Evolutionary conservation across 108 stramenopile species (phyloP), one percentile per base, ranked within the genome.

Genomic region (Skeletonema costatum): DNA sequence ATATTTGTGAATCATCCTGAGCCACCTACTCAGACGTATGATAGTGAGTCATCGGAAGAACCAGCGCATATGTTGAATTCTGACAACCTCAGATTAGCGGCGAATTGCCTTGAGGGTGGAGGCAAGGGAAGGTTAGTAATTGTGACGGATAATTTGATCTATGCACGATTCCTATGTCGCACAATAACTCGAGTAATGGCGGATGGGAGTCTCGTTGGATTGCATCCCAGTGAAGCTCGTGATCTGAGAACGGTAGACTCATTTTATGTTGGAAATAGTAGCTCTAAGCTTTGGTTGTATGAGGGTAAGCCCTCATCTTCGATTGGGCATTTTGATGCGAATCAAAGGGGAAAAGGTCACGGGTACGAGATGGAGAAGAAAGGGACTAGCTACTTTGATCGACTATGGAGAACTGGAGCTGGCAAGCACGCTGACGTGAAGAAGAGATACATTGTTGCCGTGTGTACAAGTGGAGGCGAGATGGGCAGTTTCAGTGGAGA

Each of bases 1-100:
- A 76, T 95, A 59, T 95, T 85, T 69, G 88, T 92, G 51, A 95
- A 95, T 66, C 92, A 93, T 74, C 94, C 94, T 9, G 94, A 95
- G 59, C 94, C 94, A 60, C 94, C 94, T 3, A 95, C 94, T 8
- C 94, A 95, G 82, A 90, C 89, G 11, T 90, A 81, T 56, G 89
- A 90, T 64, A 33, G 32, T 61, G 36, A 33, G 21, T 68, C 68
- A 16, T 44, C 73, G 8, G 70, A 82, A 4, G 94, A 93, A 83
- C 91, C 91, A 33, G 94, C 89, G 17, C 94, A 95, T 61, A 95
- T 95, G 91, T 75, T 95, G 32, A 80, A 81, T 65, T 82, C 82
- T 60, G 59, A 59, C 7, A 89, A 82, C 12, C 51, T 95, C 2
- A 32, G 71, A 19, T 68, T 82, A n/a, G 91, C 83, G 11, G 83